Evolutionary conservation across 2,329 filamentous ascomycete species (phyloP).

Genomic region (Capronia epimyces): DNA sequence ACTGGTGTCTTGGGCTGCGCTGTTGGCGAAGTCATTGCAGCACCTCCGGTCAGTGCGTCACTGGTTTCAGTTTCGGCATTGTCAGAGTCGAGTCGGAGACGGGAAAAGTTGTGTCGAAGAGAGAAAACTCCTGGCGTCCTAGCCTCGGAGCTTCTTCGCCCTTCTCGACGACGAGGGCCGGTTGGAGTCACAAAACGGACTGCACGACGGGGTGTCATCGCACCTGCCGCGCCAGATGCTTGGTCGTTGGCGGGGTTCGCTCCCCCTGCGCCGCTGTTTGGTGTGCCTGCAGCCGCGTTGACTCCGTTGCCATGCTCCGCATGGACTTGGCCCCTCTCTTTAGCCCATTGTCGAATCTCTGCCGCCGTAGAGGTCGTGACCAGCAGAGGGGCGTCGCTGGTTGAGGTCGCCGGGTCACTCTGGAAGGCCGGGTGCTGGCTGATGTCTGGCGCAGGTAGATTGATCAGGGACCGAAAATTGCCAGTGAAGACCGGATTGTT

Average conservation of each 20-base stretch:
- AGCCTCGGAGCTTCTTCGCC: constrained; percentile 8
- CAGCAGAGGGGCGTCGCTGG: constrained; percentile 21
- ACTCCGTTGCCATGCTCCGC: constrained; percentile 3
- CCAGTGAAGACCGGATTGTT: constrained; percentile 9
- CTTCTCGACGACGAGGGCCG: background rate
- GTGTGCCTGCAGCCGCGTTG: background rate
- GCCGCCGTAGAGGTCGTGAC: constrained; percentile 20
- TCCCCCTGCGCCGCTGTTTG: background rate
- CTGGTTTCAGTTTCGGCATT: constrained; percentile 10
- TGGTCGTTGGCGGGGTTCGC: too few species aligned
- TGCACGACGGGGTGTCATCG: background rate
- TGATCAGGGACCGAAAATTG: constrained; percentile 15
- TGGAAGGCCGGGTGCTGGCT: constrained; percentile 23
- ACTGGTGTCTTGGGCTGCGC: constrained; percentile 6
- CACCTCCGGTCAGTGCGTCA: constrained; percentile 8
- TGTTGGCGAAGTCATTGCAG: constrained; percentile 7
- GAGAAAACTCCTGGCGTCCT: background rate
- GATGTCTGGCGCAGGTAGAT: constrained; percentile 22
- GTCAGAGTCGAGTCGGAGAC: constrained; percentile 6
- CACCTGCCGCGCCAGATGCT: background rate
- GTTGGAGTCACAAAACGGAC: background rate
- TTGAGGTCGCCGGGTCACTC: constrained; percentile 14
- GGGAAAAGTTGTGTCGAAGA: constrained; percentile 12
- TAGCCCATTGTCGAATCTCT: constrained; percentile 20
- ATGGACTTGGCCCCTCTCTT: constrained; percentile 11